Evolutionary conservation across 768 basidiomycete genomes (phyloP), one percentile per base, ranked within the genome.

Genomic region (Galerina marginata): DNA sequence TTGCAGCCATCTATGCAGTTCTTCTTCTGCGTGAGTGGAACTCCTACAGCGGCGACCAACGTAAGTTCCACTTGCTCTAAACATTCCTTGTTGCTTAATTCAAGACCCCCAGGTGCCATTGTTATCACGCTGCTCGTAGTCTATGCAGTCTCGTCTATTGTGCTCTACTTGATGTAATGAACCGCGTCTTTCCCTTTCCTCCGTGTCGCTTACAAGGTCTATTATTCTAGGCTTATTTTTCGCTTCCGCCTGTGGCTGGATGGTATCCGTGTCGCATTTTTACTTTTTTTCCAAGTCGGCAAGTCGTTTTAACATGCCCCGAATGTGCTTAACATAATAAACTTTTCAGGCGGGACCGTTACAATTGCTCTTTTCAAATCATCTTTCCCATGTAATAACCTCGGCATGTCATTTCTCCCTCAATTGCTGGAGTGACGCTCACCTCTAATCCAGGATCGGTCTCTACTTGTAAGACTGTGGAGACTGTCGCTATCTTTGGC

Each of bases 171-270:
- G 51, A 77, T 80, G 79, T 77, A 53, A 60, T 67, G 54, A 26
- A 6, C 23, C 16, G 33, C 29, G 47, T n/a, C n/a, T 33, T n/a
- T 44, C 23, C 38, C 46, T 23, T 20, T 15, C 47, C 16, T 12
- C 54, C 39, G 45, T 26, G 14, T 12, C 37, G 40, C n/a, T 43
- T 52, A 56, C 49, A 37, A 49, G 15, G 25, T 48, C 12, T 42
- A 20, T n/a, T 26, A 26, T 6, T 10, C 7, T 53, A 80, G 78
- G 79, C 73, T 77, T 23, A 75, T 79, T 39, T 73, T 78, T 40
- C 72, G 67, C 49, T 79, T 78, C 61, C 72, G 67, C n/a, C 64
- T 77, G 25, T 75, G 74, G 76, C 65, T 75, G 47, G 78, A 79
- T 60, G 76, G 71, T 47, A 68, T 70, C 46, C 72, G 76, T 1